Evolutionary conservation across 1,284 basidiomycete genomes (phyloP), one percentile per base, ranked within the genome.

Genomic region (Leccinum ambiguum): DNA sequence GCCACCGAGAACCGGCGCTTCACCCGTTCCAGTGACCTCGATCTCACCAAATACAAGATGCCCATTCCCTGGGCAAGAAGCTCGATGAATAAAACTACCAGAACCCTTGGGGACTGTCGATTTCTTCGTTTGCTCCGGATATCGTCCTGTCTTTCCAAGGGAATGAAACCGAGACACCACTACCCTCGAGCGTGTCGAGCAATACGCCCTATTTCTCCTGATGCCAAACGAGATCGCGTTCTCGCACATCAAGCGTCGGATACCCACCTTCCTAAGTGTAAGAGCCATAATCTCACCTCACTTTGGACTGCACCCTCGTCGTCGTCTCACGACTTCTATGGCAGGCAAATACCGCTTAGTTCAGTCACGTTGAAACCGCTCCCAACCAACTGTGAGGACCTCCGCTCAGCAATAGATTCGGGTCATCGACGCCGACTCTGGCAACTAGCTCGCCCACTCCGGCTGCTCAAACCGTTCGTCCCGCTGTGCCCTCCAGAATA

Each of bases 1-100:
- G 33, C 80, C 84, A 64, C 79, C 80, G 60, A 81, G 84, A 67
- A 81, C 84, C 50, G 84, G 84, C 60, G 80, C 84, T 41, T 91
- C 91, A 8, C 89, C 90, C 16, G 85, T 92, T 59, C 90, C 91
- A 30, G 83, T 85, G 21, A 82, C 85, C n/a, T 82, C 45, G 87
- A 88, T 71, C 77, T 82, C 69, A 66, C 80, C 68, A 77, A 86
- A 72, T 93, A 94, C 74, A 83, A 84, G 88, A 92, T 71, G 83
- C 94, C 26, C 26, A 0, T 96, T 96, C 82, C 93, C 94, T 6
- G 93, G 91, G 41, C 71, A 83, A 86, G 68, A 85, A 84, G 69
- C 81, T 94, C 41, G 89, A 93, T 74, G 89, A 91, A 72, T 86
- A 90, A 71, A 84, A 82, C 66, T 84, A 81, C 69, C 83, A 86